These are phyloP conservation scores for Saccharomycopsis capsularis DNA, from an alignment of 805 yeast genomes.

Conservation along the genomic window DNA sequence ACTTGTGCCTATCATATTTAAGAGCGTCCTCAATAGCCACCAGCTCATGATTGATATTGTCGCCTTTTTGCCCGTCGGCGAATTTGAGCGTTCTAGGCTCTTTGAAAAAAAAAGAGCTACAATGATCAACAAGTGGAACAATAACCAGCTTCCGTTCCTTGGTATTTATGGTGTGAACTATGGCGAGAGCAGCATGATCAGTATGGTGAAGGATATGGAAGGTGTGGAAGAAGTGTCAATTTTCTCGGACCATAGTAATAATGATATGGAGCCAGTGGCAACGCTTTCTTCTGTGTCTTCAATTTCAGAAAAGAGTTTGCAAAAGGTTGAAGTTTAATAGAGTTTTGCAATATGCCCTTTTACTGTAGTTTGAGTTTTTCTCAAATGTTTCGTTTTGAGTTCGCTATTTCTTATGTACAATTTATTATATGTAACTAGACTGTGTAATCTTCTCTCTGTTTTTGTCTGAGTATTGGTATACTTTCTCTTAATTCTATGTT, in stretches of 20 bases:
- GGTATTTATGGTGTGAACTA: conserved; percentile 50
- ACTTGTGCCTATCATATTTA: conserved; percentile 75
- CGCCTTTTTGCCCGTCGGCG: conserved; percentile 61
- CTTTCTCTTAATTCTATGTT: no score
- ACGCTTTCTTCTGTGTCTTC: conserved; percentile 1
- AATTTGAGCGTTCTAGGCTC: conserved; percentile 62
- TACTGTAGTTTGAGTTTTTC: no score
- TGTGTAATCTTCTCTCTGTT: no score
- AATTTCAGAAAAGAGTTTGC: no score
- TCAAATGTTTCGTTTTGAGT: no score
- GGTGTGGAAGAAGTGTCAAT: conserved; percentile 5
- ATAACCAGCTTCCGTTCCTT: conserved; percentile 36
- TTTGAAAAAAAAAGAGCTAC: conserved; percentile 72
- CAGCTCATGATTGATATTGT: conserved; percentile 79
- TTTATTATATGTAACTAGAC: no score
- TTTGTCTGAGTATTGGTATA: no score
- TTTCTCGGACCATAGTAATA: not conserved
- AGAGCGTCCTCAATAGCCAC: conserved; percentile 70
- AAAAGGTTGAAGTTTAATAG: no score
- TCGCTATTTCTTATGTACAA: no score
- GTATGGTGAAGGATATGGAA: conserved; percentile 50
- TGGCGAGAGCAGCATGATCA: conserved; percentile 60
- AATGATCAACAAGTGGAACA: conserved; percentile 51
- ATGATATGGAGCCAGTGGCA: not conserved
- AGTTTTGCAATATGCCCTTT: no score